These are phyloP conservation scores for Jaapia argillacea DNA, from an alignment of 768 basidiomycete species.

Conservation along the genomic window DNA sequence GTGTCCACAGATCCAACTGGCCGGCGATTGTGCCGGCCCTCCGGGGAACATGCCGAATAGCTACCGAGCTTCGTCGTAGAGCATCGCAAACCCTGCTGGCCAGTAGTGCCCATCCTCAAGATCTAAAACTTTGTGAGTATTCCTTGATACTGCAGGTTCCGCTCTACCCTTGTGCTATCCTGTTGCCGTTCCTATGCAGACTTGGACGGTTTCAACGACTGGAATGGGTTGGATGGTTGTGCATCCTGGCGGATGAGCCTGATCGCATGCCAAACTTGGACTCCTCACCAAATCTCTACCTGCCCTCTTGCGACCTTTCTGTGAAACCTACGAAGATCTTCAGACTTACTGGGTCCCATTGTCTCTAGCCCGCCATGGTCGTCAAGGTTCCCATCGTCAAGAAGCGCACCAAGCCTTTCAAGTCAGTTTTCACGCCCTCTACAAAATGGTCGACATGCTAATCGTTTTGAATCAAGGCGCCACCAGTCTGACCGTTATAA, in stretches of 20 bases:
- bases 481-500: conserved; percentile 99
- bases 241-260: neutral
- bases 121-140: conserved; percentile 44
- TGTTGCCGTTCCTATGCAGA: neutral
- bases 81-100: too few relatives aligned
- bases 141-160: conserved; percentile 10
- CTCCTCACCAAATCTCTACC: too few relatives aligned
- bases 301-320: too few relatives aligned
- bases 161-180: too few relatives aligned
- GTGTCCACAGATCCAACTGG: too few relatives aligned
- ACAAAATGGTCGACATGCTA: neutral
- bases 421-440: conserved; percentile 40
- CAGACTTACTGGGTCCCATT: too few relatives aligned
- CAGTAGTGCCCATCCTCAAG: conserved; percentile 25
- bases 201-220: conserved; percentile 1
- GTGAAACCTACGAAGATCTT: too few relatives aligned
- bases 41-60: too few relatives aligned
- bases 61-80: too few relatives aligned
- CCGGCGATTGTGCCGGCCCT: too few relatives aligned
- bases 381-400: conserved; percentile 71
- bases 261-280: neutral
- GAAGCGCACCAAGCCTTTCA: conserved; percentile 97
- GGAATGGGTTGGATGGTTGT: neutral
- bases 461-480: conserved; percentile 49
- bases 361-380: conserved; percentile 28